phyloP scores from a whole-genome alignment of 2,329 filamentous ascomycete species.

The Colletotrichum echinochloae region DNA sequence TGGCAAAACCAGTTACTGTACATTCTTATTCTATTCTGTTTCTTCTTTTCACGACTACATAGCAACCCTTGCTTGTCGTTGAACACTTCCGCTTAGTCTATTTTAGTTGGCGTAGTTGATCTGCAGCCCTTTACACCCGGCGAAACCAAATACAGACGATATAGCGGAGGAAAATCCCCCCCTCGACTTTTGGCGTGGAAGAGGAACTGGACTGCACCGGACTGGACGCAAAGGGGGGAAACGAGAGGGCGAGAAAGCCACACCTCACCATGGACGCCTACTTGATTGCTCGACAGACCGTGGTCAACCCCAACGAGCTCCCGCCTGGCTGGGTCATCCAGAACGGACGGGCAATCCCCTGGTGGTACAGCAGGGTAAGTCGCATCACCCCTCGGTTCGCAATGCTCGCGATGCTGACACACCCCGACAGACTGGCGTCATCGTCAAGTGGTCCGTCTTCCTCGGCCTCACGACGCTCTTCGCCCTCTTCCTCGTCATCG shows the following conservation, averaged over 20 bases:
- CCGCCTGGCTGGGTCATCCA: conserved; percentile 46
- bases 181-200: not conserved
- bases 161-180: not conserved
- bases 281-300: conserved; percentile 35
- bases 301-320: conserved; percentile 39
- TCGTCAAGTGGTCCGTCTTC: conserved; percentile 80
- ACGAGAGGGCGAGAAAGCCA: not conserved
- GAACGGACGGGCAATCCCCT: conserved; percentile 44
- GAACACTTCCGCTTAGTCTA: not conserved
- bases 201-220: not conserved
- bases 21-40: not conserved
- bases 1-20: conserved; percentile 9
- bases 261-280: conserved; percentile 19
- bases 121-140: conserved; percentile 11
- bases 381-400: not conserved
- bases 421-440: conserved; percentile 65
- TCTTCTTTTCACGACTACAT: not conserved
- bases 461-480: conserved; percentile 69
- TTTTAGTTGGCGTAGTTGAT: conserved; percentile 33
- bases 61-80: conserved; percentile 10
- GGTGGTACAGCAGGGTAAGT: conserved; percentile 46
- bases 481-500: conserved; percentile 72
- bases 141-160: not conserved
- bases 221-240: not conserved
- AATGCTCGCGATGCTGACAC: conserved; percentile 21